Evolutionary conservation across 768 basidiomycete genomes (phyloP).

Genomic region (Collybia sp.): DNA sequence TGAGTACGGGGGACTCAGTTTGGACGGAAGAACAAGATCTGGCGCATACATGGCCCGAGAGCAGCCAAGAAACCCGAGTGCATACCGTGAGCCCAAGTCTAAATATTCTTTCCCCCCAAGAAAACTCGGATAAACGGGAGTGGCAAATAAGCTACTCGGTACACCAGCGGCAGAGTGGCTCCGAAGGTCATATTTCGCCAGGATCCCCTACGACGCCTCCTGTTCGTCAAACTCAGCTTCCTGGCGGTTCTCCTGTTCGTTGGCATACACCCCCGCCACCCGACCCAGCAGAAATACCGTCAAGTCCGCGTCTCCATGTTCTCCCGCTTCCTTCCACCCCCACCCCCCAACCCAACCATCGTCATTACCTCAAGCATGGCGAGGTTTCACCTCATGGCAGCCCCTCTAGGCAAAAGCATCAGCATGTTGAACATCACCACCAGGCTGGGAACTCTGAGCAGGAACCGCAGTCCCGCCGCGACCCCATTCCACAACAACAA

Average conservation of each 20-base stretch:
- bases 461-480: constrained; percentile 12
- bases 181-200: constrained; percentile 11
- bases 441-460: constrained; percentile 2
- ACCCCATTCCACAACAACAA: not conserved
- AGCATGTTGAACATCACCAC: constrained; percentile 8
- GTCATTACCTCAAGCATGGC: not conserved
- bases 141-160: constrained; percentile 2
- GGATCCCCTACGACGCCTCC: constrained; percentile 34
- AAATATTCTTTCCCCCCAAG: not conserved
- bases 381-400: not conserved
- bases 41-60: too few relatives aligned
- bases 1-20: too few relatives aligned
- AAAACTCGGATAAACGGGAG: not conserved
- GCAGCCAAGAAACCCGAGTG: too few relatives aligned
- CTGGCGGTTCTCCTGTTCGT: constrained; percentile 26
- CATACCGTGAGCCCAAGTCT: too few relatives aligned
- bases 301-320: constrained; percentile 48
- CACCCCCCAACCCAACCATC: constrained; percentile 15
- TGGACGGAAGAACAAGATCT: too few relatives aligned
- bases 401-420: constrained; percentile 7
- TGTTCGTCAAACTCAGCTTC: constrained; percentile 21
- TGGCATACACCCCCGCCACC: constrained; percentile 60
- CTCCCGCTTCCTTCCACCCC: constrained; percentile 49
- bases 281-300: constrained; percentile 54
- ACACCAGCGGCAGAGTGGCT: not conserved